These are phyloP conservation scores for Talaromyces stipitatus DNA, from an alignment of 495 filamentous ascomycete species.

Conservation along the genomic window DNA sequence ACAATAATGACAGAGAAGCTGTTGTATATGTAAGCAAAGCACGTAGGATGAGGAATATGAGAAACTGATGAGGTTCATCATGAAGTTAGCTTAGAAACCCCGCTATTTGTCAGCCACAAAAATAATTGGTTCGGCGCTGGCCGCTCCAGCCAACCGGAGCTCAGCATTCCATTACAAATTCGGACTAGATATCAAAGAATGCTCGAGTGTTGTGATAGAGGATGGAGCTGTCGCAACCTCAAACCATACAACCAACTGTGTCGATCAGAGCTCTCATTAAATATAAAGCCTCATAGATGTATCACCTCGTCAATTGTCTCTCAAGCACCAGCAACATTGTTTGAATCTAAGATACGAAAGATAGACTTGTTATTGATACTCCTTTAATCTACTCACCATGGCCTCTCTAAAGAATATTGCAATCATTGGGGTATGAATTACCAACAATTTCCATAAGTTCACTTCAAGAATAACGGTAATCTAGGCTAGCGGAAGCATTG, in stretches of 20 bases:
- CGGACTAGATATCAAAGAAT: not conserved
- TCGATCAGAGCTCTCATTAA: not conserved
- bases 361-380: not conserved
- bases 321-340: not conserved
- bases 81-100: too few species aligned
- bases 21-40: too few species aligned
- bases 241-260: not conserved
- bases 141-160: slow-evolving; percentile 2
- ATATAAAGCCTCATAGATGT: too few species aligned
- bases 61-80: too few species aligned
- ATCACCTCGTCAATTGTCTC: not conserved
- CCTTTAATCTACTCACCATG: slow-evolving; percentile 6
- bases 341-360: not conserved
- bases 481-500: slow-evolving; percentile 30
- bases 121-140: not conserved
- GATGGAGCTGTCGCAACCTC: not conserved
- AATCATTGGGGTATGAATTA: slow-evolving; percentile 17
- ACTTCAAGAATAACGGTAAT: not conserved
- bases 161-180: not conserved
- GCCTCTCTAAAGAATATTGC: slow-evolving; percentile 18
- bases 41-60: too few species aligned
- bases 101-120: too few species aligned
- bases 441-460: slow-evolving; percentile 3
- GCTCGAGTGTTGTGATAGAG: not conserved
- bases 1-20: too few species aligned